Evolutionary conservation across 257 asterid species (phyloP), one percentile per base, ranked within the genome.

Genomic region (Striga asiatica): DNA sequence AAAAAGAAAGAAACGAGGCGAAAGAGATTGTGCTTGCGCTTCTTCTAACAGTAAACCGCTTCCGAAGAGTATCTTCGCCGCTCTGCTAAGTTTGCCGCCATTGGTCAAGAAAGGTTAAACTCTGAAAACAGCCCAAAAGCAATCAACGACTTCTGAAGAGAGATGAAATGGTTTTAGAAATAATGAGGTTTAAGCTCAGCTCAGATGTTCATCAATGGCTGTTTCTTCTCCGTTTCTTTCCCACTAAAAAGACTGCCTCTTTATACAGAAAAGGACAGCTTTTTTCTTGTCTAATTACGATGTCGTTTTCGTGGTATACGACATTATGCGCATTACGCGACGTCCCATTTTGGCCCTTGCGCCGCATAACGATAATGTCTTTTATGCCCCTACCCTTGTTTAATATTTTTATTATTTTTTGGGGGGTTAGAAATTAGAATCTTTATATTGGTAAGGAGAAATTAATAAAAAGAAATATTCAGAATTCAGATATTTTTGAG

Each of bases 41-140:
- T 58, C 25, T 62, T 64, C 72, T 77, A 83, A 61, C 76, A 72
- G 76, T 73, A 74, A 53, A 81, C 82, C 62, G 79, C 63, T 69
- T 75, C 84, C 64, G 89, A 81, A 54, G 89, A 74, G 80, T 84
- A 88, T 71, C 83, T 73, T 65, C 82, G 74, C 74, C 76, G 87
- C 68, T 63, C 68, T 4, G 69, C 54, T 57, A 56, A 69, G 45
- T 71, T 71, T 27, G 71, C 70, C 28, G 82, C 85, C 95, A 84
- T 84, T 39, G 42, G 61, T 2, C 54, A n/a, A n/a, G n/a, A n/a
- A n/a, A n/a, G n/a, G n/a, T n/a, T n/a, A 41, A 41, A 41, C 22
- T 17, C 48, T 41, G 48, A 16, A 41, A n/a, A n/a, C n/a, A n/a
- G n/a, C n/a, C n/a, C n/a, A n/a, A n/a, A n/a, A n/a, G n/a, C n/a